Evolutionary conservation across 192 early-diverging fungal species (phyloP).

Genomic region (Backusella macrospora): DNA sequence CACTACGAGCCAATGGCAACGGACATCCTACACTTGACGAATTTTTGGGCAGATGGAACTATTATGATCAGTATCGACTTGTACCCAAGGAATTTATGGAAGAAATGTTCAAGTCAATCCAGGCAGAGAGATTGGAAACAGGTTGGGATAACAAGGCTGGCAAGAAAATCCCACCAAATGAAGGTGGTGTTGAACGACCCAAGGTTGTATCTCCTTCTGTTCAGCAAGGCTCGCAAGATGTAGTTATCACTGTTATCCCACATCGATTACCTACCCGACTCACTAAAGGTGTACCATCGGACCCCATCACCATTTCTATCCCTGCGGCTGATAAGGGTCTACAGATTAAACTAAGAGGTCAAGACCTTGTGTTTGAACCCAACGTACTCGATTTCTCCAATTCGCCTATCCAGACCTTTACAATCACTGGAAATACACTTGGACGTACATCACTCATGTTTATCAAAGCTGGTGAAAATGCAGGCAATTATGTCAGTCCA

Average conservation of each 20-base stretch:
- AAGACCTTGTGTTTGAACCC: slow-evolving; percentile 59
- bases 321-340: slow-evolving; percentile 58
- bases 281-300: slow-evolving; percentile 56
- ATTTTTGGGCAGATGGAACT: slow-evolving; percentile 38
- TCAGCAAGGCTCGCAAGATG: slow-evolving; percentile 20
- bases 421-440: slow-evolving; percentile 54
- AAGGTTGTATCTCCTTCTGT: slow-evolving; percentile 11
- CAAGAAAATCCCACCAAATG: neutral
- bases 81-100: slow-evolving; percentile 42
- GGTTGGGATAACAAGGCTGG: slow-evolving; percentile 42
- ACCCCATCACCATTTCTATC: slow-evolving; percentile 57
- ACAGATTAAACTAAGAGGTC: slow-evolving; percentile 60
- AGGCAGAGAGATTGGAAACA: slow-evolving; percentile 50
- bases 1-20: slow-evolving; percentile 3
- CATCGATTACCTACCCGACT: slow-evolving; percentile 56
- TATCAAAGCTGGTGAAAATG: slow-evolving; percentile 48
- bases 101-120: slow-evolving; percentile 47
- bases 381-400: slow-evolving; percentile 58
- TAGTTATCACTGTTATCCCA: slow-evolving; percentile 43
- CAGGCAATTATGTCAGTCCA: slow-evolving; percentile 49
- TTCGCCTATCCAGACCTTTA: slow-evolving; percentile 54
- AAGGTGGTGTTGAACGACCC: slow-evolving; percentile 6
- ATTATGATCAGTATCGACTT: slow-evolving; percentile 38
- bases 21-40: slow-evolving; percentile 16
- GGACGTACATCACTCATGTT: slow-evolving; percentile 68